Evolutionary conservation across 352 stramenopile genomes (phyloP), one percentile per base, ranked within the genome.

Genomic region (Phytopythium cucurbitacearum): DNA sequence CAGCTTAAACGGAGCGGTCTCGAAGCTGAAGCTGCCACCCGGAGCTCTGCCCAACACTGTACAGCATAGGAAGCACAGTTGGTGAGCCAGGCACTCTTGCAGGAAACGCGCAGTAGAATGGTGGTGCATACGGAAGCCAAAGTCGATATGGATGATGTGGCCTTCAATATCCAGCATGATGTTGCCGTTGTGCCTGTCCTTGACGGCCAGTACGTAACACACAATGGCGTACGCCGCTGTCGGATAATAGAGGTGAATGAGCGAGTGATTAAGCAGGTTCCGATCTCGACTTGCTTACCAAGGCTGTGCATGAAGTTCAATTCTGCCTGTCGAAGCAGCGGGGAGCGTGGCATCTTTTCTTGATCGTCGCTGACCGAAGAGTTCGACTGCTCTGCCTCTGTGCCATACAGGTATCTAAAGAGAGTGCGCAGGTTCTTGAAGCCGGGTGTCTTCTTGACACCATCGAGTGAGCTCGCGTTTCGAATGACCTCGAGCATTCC

Each of bases 111-210:
- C 12, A 38, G 33, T 11, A 53, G 35, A 7, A 83, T 74, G 21
- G 21, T 28, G 21, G 21, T 28, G 21, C 21, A 46, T 77, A 91
- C 81, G 89, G 70, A 99, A 99, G 34, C 97, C 97, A 84, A 99
- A 99, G 72, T 99, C 97, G 67, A 99, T 99, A 75, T 99, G 96
- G 37, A 99, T 88, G 28, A 99, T 73, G 60, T 98, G 95, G 5
- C 97, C 97, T 57, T 96, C 80, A 11, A 90, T 93, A 62, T 99
- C 96, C 48, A 99, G 92, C 84, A 99, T 96, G 55, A 99, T 98
- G 67, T 99, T 99, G 40, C 96, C 97, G 65, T 99, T 99, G 81
- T 99, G 97, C 6, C 96, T 85, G 69, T 99, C 97, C 63, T 99
- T 99, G 65, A 99, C 87, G 11, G 92, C 90, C 12, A 99, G 75